These are phyloP conservation scores for Boletus semigastroideus DNA, from an alignment of 1,284 basidiomycete genomes.

Conservation along the genomic window DNA sequence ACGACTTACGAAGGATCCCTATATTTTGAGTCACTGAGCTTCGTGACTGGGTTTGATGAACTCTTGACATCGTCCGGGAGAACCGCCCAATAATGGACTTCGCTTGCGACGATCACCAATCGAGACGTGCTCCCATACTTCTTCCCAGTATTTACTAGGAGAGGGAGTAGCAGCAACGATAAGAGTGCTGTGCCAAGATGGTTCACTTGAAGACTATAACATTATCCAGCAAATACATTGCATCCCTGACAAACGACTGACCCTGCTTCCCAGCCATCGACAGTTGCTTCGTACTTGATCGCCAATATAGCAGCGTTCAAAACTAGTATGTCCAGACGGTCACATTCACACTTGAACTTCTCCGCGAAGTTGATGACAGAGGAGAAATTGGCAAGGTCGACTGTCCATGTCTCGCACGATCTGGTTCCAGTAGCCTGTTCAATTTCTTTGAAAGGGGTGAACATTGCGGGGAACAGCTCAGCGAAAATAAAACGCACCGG, in stretches of 20 bases:
- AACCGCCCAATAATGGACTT: conserved; percentile 22
- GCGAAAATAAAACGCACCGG: not conserved
- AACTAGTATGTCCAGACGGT: conserved; percentile 19
- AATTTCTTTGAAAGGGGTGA: conserved; percentile 9
- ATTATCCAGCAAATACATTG: not conserved
- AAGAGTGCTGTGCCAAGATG: conserved; percentile 21
- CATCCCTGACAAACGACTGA: not conserved
- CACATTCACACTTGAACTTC: conserved; percentile 8
- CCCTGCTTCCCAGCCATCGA: conserved; percentile 22
- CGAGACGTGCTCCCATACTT: conserved; percentile 11
- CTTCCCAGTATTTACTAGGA: conserved; percentile 17
- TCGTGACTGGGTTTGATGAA: conserved; percentile 32
- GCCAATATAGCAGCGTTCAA: conserved; percentile 20
- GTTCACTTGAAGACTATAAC: conserved; percentile 25
- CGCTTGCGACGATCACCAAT: conserved; percentile 20
- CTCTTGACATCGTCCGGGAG: conserved; percentile 27
- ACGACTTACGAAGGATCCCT: conserved; percentile 26
- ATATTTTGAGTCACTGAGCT: conserved; percentile 32
- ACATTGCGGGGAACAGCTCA: not conserved
- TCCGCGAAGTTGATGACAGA: conserved; percentile 20
- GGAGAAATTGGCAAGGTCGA: conserved; percentile 21
- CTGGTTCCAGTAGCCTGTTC: conserved; percentile 6
- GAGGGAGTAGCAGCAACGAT: conserved; percentile 18
- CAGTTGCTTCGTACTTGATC: conserved; percentile 3
- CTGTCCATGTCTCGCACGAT: conserved; percentile 5